Evolutionary conservation across 1,284 basidiomycete species (phyloP), one percentile per base, ranked within the genome.

Genomic region (Ceratobasidium sp.): DNA sequence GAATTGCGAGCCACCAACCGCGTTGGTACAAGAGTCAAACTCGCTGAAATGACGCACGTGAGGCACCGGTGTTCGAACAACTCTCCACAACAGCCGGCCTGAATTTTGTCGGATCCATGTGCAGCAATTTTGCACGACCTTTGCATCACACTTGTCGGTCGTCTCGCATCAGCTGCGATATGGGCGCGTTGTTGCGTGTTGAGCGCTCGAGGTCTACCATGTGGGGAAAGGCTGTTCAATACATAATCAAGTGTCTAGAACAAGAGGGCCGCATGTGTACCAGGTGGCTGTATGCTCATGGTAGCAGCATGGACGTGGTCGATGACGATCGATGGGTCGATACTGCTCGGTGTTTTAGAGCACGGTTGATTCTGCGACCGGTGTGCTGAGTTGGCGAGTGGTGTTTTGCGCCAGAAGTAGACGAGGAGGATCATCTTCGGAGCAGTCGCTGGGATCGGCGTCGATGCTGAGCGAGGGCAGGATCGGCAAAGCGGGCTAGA

Each of bases 331-430:
- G 52, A 34, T 52, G 48, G 28, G 48, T 23, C 18, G 55, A n/a
- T n/a, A n/a, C n/a, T n/a, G 16, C 55, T 57, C 32, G 30, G 34
- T 57, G 55, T 57, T 57, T 57, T 57, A 57, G n/a, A 39, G 32
- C 30, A 21, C 34, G 58, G 58, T 10, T 30, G 23, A 60, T 60
- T 45, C 58, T 60, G 58, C 58, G 41, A 60, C 58, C 58, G 41
- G 41, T 43, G 28, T 45, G 58, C 39, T 41, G 58, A 60, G 58
- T 60, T 60, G 39, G 34, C 39, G 34, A 43, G n/a, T 23, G 36
- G 26, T 36, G 30, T 57, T 57, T 57, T 57, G 32, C 55, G 41
- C 3, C 16, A 26, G 12, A 41, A 41, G 21, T 59, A 36, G 23
- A n/a, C 4, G 23, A n/a, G 36, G 23, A 43, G 58, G 41, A 30